Percentiles rank a stretch among this genome's conserved stretches.
Evolutionary conservation across 257 asterid genomes (phyloP).

Genomic region (Verbena officinalis): DNA sequence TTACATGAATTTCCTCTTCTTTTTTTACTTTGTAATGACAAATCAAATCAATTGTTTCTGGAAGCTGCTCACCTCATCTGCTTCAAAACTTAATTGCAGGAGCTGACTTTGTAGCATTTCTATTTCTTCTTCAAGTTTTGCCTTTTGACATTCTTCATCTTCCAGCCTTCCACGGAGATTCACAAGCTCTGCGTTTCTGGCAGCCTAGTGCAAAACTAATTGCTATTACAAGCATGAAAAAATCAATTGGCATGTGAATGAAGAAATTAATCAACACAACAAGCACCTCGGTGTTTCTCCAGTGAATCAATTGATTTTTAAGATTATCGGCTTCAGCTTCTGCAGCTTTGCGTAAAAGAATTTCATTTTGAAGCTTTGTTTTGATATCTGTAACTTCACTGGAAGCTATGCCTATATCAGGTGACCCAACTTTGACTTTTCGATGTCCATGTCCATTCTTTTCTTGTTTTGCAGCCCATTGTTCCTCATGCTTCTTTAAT

Average conservation of each 20-base stretch:
- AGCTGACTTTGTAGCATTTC: slow-evolving; percentile 60
- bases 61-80: slow-evolving; percentile 65
- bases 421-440: slow-evolving; percentile 39
- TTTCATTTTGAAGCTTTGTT: slow-evolving; percentile 59
- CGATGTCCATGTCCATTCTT: slow-evolving; percentile 48
- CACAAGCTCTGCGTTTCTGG: slow-evolving; percentile 61
- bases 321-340: slow-evolving; percentile 65
- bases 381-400: slow-evolving; percentile 63
- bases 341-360: slow-evolving; percentile 62
- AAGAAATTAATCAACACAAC: slow-evolving; percentile 23
- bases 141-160: slow-evolving; percentile 60
- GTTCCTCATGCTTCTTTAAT: slow-evolving; percentile 62
- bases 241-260: slow-evolving; percentile 2
- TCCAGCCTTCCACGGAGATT: slow-evolving; percentile 69
- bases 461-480: slow-evolving; percentile 47
- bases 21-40: not conserved
- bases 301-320: slow-evolving; percentile 53
- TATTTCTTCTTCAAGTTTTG: slow-evolving; percentile 72
- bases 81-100: slow-evolving; percentile 75
- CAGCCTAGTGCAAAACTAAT: slow-evolving; percentile 46
- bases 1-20: too few relatives aligned
- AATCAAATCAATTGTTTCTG: slow-evolving; percentile 4
- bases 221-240: slow-evolving; percentile 27
- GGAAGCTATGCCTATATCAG: slow-evolving; percentile 42
- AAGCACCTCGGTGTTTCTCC: slow-evolving; percentile 69